phyloP scores from a whole-genome alignment of 257 asterid species.

The Ophiorrhiza pumila region DNA sequence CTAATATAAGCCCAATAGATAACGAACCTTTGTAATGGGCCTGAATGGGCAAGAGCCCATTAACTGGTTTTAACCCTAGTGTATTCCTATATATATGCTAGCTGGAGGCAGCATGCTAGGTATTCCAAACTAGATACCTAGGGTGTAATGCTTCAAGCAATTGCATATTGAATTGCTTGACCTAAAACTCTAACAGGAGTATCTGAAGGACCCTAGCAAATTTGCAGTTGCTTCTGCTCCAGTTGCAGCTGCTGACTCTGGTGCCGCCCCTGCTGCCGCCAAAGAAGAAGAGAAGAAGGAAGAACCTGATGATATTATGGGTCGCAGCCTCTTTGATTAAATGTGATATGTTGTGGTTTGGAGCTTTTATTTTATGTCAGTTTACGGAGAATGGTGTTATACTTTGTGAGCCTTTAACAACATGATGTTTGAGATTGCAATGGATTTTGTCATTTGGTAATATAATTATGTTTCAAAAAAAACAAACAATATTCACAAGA shows the following conservation, averaged over 20 bases:
- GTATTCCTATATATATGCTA: too few relatives aligned
- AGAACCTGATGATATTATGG: constrained; percentile 82
- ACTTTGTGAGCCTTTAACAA: not conserved
- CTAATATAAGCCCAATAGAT: too few relatives aligned
- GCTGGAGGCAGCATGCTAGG: too few relatives aligned
- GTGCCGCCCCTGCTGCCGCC: constrained; percentile 38
- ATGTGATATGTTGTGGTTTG: not conserved
- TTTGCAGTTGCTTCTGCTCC: constrained; percentile 67
- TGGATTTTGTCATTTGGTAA: not conserved
- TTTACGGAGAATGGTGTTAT: not conserved
- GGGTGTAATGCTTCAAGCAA: too few relatives aligned
- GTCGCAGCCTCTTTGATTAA: constrained; percentile 73
- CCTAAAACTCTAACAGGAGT: too few relatives aligned
- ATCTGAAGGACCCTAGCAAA: constrained; percentile 86
- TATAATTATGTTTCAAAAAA: not conserved
- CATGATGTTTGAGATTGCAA: too few relatives aligned
- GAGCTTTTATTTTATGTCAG: not conserved
- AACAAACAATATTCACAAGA: too few relatives aligned
- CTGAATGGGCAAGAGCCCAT: too few relatives aligned
- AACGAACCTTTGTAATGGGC: too few relatives aligned
- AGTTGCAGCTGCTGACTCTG: constrained; percentile 36
- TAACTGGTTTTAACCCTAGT: too few relatives aligned
- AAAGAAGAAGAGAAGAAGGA: constrained; percentile 64
- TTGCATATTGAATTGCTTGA: too few relatives aligned
- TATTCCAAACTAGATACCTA: too few relatives aligned